A percentile compares a stretch with the other conserved stretches of the same genome.
phyloP scores from a whole-genome alignment of 2,329 filamentous ascomycete species.

The Fusarium paranaense region DNA sequence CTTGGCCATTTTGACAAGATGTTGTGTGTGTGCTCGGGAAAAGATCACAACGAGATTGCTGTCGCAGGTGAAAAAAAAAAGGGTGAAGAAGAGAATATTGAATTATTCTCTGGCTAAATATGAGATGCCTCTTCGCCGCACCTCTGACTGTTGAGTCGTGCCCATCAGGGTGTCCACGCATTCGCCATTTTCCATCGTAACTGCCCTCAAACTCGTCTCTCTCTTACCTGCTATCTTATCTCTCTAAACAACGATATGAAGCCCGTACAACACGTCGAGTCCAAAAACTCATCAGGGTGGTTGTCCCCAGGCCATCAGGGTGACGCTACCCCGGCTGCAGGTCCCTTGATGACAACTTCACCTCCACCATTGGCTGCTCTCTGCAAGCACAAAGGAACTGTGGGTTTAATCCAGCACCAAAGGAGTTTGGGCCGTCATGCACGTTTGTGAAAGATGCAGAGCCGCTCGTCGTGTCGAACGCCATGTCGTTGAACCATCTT shows the following conservation, averaged over 20 bases:
- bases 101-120: neutral
- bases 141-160: neutral
- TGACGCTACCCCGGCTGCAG: constrained; percentile 10
- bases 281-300: constrained; percentile 36
- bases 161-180: neutral
- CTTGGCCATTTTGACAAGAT: constrained; percentile 32
- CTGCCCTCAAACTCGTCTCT: neutral
- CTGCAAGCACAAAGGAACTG: neutral
- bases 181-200: neutral
- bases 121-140: neutral
- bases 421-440: neutral
- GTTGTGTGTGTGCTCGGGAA: neutral
- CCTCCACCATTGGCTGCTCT: constrained; percentile 14
- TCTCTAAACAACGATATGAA: too few species aligned
- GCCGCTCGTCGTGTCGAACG: neutral
- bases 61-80: too few species aligned
- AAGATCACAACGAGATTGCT: neutral
- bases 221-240: neutral
- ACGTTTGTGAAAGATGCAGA: constrained; percentile 16
- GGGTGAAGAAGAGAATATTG: too few species aligned
- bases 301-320: constrained; percentile 30
- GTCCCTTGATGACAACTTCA: constrained; percentile 29
- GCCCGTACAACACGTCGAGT: neutral
- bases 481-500: neutral
- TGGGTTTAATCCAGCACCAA: neutral